Evolutionary conservation across 495 filamentous ascomycete genomes (phyloP).

Genomic region (Aspergillus carlsbadensis): DNA sequence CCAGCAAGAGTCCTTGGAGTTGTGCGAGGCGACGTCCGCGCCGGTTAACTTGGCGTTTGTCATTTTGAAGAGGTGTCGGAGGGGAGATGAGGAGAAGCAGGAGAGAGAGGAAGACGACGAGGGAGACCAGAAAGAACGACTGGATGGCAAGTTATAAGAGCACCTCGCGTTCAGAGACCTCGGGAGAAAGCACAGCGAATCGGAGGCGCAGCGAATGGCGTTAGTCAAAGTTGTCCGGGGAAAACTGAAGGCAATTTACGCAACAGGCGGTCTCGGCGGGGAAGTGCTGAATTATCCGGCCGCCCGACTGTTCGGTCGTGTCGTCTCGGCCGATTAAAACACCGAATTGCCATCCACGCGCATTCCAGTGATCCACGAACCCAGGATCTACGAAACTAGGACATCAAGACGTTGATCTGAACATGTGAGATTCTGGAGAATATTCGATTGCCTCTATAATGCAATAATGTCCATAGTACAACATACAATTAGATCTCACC

Average conservation of each 20-base stretch:
- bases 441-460: no score
- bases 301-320: conserved; percentile 1
- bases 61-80: conserved; percentile 25
- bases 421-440: no score
- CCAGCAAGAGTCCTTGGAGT: conserved; percentile 77
- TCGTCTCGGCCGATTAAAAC: conserved; percentile 13
- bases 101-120: conserved; percentile 5
- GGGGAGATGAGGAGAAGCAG: background rate
- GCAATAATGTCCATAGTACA: no score
- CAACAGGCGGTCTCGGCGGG: conserved; percentile 1
- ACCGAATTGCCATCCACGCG: background rate
- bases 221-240: conserved; percentile 12
- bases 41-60: conserved; percentile 58
- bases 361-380: no score
- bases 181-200: conserved; percentile 31
- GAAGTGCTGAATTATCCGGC: conserved; percentile 2
- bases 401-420: no score
- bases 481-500: conserved; percentile 41
- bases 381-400: no score
- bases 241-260: background rate
- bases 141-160: conserved; percentile 3
- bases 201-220: background rate
- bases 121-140: conserved; percentile 2
- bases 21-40: conserved; percentile 77
- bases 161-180: conserved; percentile 20